These are phyloP conservation scores for Huntiella abstrusa DNA, from an alignment of 2,329 filamentous ascomycete species.

Conservation along the genomic window DNA sequence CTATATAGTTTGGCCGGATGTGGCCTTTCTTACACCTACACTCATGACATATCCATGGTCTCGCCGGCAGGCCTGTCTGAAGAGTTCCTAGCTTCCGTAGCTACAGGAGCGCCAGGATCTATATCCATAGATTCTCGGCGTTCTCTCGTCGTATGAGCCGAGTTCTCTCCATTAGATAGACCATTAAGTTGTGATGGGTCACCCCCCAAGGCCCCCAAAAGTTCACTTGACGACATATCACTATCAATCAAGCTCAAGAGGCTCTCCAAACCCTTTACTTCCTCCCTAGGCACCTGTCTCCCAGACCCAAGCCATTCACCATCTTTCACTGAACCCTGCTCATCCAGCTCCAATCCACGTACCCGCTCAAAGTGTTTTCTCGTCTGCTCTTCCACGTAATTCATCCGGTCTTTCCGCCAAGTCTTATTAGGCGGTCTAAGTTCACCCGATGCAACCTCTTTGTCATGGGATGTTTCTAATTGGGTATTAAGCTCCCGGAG, in stretches of 20 bases:
- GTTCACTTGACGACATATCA: slow-evolving; percentile 1
- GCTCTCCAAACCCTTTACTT: slow-evolving; percentile 38
- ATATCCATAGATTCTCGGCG: too few species aligned
- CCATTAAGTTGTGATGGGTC: too few species aligned
- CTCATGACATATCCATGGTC: too few species aligned
- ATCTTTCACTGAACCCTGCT: slow-evolving; percentile 41
- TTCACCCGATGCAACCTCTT: neutral
- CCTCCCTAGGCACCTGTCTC: slow-evolving; percentile 27
- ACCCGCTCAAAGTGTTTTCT: slow-evolving; percentile 55
- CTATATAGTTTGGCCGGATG: too few species aligned
- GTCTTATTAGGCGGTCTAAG: slow-evolving; percentile 20
- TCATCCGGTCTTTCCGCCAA: slow-evolving; percentile 51
- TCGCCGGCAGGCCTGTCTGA: too few species aligned
- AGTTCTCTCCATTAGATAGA: too few species aligned
- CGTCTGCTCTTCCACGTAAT: slow-evolving; percentile 71
- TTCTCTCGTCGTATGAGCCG: too few species aligned
- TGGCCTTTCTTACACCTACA: too few species aligned
- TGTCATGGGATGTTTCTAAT: slow-evolving; percentile 20
- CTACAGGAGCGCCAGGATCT: too few species aligned
- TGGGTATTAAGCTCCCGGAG: slow-evolving; percentile 49
- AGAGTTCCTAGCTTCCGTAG: too few species aligned
- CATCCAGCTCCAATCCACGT: slow-evolving; percentile 46
- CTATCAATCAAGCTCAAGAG: slow-evolving; percentile 27
- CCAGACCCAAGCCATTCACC: slow-evolving; percentile 44
- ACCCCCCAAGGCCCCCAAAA: too few species aligned